Conservation (phyloP, 768 basidiomycete genomes). For the Mycena galericulata region DNA sequence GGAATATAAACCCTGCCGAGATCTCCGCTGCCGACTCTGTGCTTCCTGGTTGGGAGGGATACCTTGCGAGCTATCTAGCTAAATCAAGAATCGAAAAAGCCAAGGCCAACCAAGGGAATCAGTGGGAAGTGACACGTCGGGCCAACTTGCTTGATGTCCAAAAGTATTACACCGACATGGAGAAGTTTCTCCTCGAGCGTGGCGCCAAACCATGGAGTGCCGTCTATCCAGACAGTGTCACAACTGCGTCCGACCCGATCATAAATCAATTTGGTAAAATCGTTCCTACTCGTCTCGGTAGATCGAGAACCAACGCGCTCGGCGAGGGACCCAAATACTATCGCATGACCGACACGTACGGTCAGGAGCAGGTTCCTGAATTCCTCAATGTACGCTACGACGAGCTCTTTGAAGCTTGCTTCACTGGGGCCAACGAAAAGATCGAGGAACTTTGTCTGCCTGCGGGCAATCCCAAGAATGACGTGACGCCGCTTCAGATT, state of each 20-base stretch:
- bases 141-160: constrained; percentile 41
- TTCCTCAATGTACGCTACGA: constrained; percentile 57
- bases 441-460: constrained; percentile 68
- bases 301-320: not conserved
- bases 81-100: not conserved
- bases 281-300: not conserved
- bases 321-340: constrained; percentile 34
- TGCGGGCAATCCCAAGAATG: constrained; percentile 40
- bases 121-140: constrained; percentile 27
- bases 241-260: constrained; percentile 31
- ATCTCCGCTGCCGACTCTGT: not conserved
- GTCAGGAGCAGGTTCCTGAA: constrained; percentile 40
- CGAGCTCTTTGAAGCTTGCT: constrained; percentile 69
- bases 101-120: constrained; percentile 6
- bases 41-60: constrained; percentile 28
- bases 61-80: constrained; percentile 18
- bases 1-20: constrained; percentile 10
- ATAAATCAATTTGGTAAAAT: constrained; percentile 7
- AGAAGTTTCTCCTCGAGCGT: constrained; percentile 45
- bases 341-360: constrained; percentile 41
- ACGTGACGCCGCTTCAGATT: constrained; percentile 56
- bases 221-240: constrained; percentile 45
- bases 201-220: constrained; percentile 59
- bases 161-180: constrained; percentile 50
- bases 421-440: constrained; percentile 61